phyloP scores from a whole-genome alignment of 306 rosid species.

The Lagenaria siceraria region DNA sequence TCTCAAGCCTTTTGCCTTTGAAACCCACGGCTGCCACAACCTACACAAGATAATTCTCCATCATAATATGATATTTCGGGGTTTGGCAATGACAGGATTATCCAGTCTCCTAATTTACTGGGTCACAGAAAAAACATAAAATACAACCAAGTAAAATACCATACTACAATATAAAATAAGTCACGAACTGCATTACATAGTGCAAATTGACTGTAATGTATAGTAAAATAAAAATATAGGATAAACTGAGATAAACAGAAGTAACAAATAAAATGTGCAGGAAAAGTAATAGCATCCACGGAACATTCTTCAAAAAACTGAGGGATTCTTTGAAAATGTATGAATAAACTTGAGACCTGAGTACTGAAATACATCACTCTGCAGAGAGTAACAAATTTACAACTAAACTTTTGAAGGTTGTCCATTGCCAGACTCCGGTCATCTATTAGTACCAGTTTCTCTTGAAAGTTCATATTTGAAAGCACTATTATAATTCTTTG shows the following conservation, averaged over 20 bases:
- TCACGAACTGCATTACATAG: not conserved
- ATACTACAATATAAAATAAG: not conserved
- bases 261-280: not conserved
- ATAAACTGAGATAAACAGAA: not conserved
- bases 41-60: slow-evolving; percentile 15
- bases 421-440: not conserved
- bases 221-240: not conserved
- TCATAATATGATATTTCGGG: not conserved
- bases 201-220: not conserved
- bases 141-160: not conserved
- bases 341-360: not conserved
- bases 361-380: not conserved
- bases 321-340: not conserved
- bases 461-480: not conserved
- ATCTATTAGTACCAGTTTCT: not conserved
- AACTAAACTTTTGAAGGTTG: too few species aligned
- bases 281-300: not conserved
- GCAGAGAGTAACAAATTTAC: too few species aligned
- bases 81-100: not conserved
- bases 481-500: not conserved
- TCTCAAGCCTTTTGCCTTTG: slow-evolving; percentile 75
- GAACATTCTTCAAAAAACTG: not conserved
- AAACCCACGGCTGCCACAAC: slow-evolving; percentile 97
- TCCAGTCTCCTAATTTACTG: not conserved
- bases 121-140: not conserved